phyloP scores from a whole-genome alignment of 2,329 filamentous ascomycete species.

The Podosphaera aphanis region DNA sequence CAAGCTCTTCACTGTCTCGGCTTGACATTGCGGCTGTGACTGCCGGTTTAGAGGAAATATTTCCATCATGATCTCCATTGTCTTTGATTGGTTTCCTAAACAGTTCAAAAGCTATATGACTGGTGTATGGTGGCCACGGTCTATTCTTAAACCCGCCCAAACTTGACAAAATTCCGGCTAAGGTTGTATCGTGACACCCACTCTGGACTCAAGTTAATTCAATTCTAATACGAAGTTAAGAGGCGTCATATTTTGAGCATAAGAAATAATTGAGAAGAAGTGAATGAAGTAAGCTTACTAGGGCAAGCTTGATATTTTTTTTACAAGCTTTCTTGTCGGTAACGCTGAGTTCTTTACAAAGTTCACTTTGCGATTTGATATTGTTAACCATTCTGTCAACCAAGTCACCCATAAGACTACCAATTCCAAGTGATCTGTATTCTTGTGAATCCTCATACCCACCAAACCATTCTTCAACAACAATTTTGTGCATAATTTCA shows the following conservation, averaged over 20 bases:
- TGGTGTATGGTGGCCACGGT: constrained; percentile 82
- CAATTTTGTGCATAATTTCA: constrained; percentile 46
- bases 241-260: not conserved
- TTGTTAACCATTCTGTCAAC: constrained; percentile 50
- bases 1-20: constrained; percentile 31
- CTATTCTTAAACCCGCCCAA: constrained; percentile 53
- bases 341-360: constrained; percentile 17
- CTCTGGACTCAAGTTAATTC: constrained; percentile 17
- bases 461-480: constrained; percentile 77
- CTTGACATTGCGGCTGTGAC: constrained; percentile 26
- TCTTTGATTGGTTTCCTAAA: constrained; percentile 34
- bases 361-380: constrained; percentile 30
- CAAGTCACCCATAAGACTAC: constrained; percentile 62
- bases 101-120: constrained; percentile 74
- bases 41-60: constrained; percentile 14
- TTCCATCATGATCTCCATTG: constrained; percentile 4
- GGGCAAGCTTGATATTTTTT: constrained; percentile 41
- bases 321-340: constrained; percentile 21
- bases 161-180: constrained; percentile 55
- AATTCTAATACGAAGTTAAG: not conserved
- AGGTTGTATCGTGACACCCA: constrained; percentile 83
- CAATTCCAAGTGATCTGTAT: constrained; percentile 77
- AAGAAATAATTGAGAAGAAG: not conserved
- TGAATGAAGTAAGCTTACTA: constrained; percentile 18
- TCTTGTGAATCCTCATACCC: constrained; percentile 69